These are phyloP conservation scores for Anisogramma anomala DNA, from an alignment of 2,329 filamentous ascomycete genomes.

Conservation along the genomic window DNA sequence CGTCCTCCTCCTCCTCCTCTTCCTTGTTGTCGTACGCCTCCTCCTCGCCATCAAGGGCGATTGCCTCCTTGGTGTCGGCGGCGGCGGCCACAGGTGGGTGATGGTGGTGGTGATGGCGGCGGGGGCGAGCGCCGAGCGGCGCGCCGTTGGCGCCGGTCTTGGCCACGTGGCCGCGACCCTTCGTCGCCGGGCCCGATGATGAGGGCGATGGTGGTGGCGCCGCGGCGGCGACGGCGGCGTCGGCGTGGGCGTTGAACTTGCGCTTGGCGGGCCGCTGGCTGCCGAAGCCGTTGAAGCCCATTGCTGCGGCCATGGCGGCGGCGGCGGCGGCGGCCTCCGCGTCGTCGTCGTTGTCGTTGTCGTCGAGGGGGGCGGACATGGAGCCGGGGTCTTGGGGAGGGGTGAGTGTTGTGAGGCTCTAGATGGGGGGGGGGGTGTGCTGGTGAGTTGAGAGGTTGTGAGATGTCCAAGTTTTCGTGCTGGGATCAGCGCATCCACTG, in stretches of 20 bases:
- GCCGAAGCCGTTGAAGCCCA: conserved; percentile 68
- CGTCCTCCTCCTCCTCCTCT: too few relatives aligned
- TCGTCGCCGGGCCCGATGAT: conserved; percentile 6
- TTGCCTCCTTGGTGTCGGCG: conserved; percentile 32
- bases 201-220: conserved; percentile 26
- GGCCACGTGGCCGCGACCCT: conserved; percentile 16
- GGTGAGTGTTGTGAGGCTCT: too few relatives aligned
- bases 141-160: conserved; percentile 26
- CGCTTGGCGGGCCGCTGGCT: conserved; percentile 45
- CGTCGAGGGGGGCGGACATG: too few relatives aligned
- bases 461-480: too few relatives aligned
- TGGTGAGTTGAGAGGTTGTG: too few relatives aligned
- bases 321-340: conserved; percentile 24
- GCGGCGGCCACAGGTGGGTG: conserved; percentile 5
- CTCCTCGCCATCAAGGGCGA: conserved; percentile 31
- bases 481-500: too few relatives aligned
- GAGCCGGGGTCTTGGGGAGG: too few relatives aligned
- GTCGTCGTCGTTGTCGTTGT: too few relatives aligned
- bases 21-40: conserved; percentile 15
- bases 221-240: conserved; percentile 35
- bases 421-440: too few relatives aligned
- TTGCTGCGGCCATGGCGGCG: conserved; percentile 50
- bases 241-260: conserved; percentile 48
- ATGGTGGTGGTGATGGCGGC: conserved; percentile 13
- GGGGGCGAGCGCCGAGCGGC: conserved; percentile 26